Evolutionary conservation across 2,329 filamentous ascomycete genomes (phyloP).

Genomic region (Diplodia scrobiculata): DNA sequence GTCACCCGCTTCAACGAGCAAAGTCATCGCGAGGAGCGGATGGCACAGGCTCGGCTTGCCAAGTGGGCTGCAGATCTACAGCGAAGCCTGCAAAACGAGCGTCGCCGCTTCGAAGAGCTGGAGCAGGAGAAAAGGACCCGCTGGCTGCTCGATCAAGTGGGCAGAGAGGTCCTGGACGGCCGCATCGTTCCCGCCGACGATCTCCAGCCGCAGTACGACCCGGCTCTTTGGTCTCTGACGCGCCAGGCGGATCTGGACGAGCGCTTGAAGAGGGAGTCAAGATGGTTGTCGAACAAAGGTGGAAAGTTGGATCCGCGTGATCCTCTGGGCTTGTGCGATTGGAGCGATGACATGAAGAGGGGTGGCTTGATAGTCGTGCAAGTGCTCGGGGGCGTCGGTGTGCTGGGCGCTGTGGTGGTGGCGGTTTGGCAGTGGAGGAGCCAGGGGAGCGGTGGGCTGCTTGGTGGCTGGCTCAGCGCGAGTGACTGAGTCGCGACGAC

Average conservation of each 20-base stretch:
- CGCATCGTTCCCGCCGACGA: slow-evolving; percentile 35
- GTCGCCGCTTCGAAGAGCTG: slow-evolving; percentile 66
- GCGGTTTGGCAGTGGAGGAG: slow-evolving; percentile 36
- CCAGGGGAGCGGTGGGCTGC: slow-evolving; percentile 3
- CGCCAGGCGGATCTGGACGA: slow-evolving; percentile 40
- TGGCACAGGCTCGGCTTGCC: slow-evolving; percentile 70
- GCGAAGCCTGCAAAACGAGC: slow-evolving; percentile 71
- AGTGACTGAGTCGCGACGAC: background rate
- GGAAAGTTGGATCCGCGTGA: slow-evolving; percentile 62
- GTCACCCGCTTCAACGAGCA: slow-evolving; percentile 58
- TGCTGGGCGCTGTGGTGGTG: slow-evolving; percentile 71
- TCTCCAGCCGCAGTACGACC: slow-evolving; percentile 29
- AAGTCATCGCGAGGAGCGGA: slow-evolving; percentile 61
- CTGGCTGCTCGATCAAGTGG: slow-evolving; percentile 71
- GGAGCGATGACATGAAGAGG: slow-evolving; percentile 66
- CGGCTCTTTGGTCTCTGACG: slow-evolving; percentile 29
- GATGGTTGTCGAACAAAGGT: slow-evolving; percentile 32
- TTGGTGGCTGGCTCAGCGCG: slow-evolving; percentile 16
- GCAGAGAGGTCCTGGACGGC: slow-evolving; percentile 59
- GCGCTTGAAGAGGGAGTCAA: slow-evolving; percentile 38
- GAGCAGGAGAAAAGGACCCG: slow-evolving; percentile 63
- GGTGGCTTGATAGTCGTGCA: slow-evolving; percentile 70
- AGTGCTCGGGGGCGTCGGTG: slow-evolving; percentile 70
- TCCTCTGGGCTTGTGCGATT: slow-evolving; percentile 74
- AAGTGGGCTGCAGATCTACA: slow-evolving; percentile 84